Evolutionary conservation across 225 moss, liverwort and hornwort species (phyloP), one percentile per base, ranked within the genome.

Genomic region (Pseudisothecium myosuroides): DNA sequence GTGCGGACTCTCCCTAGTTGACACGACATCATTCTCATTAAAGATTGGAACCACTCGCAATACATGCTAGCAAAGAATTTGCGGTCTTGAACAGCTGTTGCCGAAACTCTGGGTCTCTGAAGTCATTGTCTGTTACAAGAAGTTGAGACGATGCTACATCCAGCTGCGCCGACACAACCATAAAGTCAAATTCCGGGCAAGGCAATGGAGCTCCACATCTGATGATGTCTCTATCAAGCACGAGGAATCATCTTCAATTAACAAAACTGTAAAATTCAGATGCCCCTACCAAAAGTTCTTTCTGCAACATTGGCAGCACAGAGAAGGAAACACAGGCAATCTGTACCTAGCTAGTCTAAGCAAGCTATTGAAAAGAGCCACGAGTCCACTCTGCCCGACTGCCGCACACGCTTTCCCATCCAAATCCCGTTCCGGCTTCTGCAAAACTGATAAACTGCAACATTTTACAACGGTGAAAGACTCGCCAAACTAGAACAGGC

Each of bases 341-440:
- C 8, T 34, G 36, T 89, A 98, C 98, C 93, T 96, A 94, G 82
- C 90, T 89, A n/a, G n/a, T n/a, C n/a, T n/a, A 88, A 96, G 97
- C 85, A 99, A 93, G 86, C 93, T 95, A 88, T 99, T 96, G 85
- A 97, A 99, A 3, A 99, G 92, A 73, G 98, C 94, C 98, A 95
- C 93, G 5, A 99, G 92, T 6, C 98, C 95, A 77, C 95, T 96
- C 78, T 97, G 98, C 0, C 98, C 98, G 2, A 99, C 96, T 29
- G 96, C 95, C 18, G 97, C 98, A 59, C 97, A 97, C 20, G 97
- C 96, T 79, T 99, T 99, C 83, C 97, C 98, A 93, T 99, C 97
- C 91, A 98, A 89, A 10, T 95, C 96, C 81, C 88, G 63, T 89
- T 95, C 90, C 29, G 96, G 96, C 87, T 94, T 97, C 92, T 96